Conservation (phyloP, 768 basidiomycete species). For the Goffeauzyma gilvescens region DNA sequence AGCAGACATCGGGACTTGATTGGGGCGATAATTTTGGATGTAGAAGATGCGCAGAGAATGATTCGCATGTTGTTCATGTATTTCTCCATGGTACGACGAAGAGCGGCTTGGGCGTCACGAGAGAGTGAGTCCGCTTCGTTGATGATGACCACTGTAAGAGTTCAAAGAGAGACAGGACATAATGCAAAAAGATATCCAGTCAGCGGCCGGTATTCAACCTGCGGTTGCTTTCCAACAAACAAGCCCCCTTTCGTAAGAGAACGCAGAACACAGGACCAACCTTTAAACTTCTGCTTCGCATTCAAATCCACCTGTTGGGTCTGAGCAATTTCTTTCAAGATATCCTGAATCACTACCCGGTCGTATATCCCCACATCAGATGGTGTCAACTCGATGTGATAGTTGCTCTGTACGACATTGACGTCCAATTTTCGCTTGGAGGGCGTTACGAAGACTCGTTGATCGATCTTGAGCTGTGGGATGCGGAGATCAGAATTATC, state of each 20-base stretch:
- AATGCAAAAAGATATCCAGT: not conserved
- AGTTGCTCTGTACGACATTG: constrained; percentile 93
- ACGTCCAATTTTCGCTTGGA: constrained; percentile 86
- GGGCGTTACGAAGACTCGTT: constrained; percentile 83
- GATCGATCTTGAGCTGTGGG: constrained; percentile 89
- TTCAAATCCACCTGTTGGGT: constrained; percentile 93
- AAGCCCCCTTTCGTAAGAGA: not conserved
- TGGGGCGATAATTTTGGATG: constrained; percentile 83
- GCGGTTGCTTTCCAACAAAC: not conserved
- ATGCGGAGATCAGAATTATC: too few species aligned
- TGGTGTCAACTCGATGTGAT: constrained; percentile 91
- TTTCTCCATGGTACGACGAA: constrained; percentile 96
- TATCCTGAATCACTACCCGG: constrained; percentile 82
- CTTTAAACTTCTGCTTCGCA: constrained; percentile 92
- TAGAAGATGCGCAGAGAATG: constrained; percentile 89
- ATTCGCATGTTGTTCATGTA: constrained; percentile 96
- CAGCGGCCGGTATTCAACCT: too few species aligned
- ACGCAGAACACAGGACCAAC: constrained; percentile 36
- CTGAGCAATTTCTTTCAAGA: constrained; percentile 94
- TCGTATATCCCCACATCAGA: constrained; percentile 94
- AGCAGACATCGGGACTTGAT: constrained; percentile 89
- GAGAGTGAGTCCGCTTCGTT: constrained; percentile 91
- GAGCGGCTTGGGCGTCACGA: constrained; percentile 88
- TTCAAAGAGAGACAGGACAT: not conserved
- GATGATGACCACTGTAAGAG: constrained; percentile 67